These are phyloP conservation scores for Myriosclerotinia scirpicola DNA, from an alignment of 2,329 filamentous ascomycete genomes.

Conservation along the genomic window DNA sequence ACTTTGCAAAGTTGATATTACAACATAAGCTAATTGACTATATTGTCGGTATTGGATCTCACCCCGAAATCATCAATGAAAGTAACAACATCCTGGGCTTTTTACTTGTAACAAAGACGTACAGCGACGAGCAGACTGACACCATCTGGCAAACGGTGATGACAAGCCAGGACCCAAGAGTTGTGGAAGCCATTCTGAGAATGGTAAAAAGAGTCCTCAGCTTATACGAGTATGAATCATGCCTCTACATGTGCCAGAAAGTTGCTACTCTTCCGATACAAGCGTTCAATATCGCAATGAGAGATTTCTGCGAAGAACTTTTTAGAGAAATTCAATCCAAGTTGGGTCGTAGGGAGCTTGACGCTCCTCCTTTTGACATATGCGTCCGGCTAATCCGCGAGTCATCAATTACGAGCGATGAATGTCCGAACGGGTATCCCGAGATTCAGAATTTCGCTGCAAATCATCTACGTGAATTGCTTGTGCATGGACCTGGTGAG, in stretches of 20 bases:
- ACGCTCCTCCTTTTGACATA: constrained; percentile 52
- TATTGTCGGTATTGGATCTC: constrained; percentile 85
- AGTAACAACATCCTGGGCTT: constrained; percentile 86
- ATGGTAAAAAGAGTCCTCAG: constrained; percentile 57
- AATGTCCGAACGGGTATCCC: constrained; percentile 56
- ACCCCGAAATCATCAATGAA: constrained; percentile 82
- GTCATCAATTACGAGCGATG: constrained; percentile 57
- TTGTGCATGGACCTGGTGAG: constrained; percentile 54
- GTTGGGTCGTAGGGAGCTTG: constrained; percentile 48
- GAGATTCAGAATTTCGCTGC: constrained; percentile 65
- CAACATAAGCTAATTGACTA: constrained; percentile 76
- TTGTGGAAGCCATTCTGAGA: constrained; percentile 74
- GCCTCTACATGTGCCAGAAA: constrained; percentile 71
- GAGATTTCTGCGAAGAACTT: constrained; percentile 60
- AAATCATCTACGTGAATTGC: constrained; percentile 60
- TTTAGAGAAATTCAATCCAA: constrained; percentile 43
- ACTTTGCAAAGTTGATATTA: constrained; percentile 68
- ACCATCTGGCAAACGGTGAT: constrained; percentile 81
- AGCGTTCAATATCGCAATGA: constrained; percentile 60
- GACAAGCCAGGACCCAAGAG: constrained; percentile 77
- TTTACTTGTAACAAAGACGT: constrained; percentile 74
- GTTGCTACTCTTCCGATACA: constrained; percentile 63
- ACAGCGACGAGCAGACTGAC: constrained; percentile 70
- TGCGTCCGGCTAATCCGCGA: constrained; percentile 71
- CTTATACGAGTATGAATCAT: constrained; percentile 49